Base-by-base conservation (phyloP, 2,329 filamentous ascomycete species). In the Ustulina deusta region DNA sequence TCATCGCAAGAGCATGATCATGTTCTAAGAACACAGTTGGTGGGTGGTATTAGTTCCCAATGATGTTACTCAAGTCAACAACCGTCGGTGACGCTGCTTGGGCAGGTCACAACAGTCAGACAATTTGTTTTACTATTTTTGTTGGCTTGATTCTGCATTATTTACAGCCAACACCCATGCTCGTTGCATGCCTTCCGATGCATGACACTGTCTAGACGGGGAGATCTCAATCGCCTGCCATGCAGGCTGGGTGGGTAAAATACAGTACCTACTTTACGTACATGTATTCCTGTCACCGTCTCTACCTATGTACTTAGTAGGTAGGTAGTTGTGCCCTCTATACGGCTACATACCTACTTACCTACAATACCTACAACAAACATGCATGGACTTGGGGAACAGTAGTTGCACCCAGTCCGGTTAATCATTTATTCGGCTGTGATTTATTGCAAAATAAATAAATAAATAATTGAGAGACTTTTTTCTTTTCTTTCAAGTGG, bases 241-340 rank as follows among this genome's bases (percentile, higher is more conserved):
- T 61, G 63, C 63, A 54, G 46, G 57, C 40, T 22, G 11, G 58
- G 57, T 49, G 49, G 63, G 38, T 60, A 54, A 34, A 54, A 61
- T 56, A 56, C n/a, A n/a, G n/a, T n/a, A n/a, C n/a, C n/a, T n/a
- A n/a, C n/a, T n/a, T n/a, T n/a, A n/a, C 7, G 29, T 32, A 32
- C 29, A 32, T 32, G 29, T 32, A 32, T 32, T 57, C 56, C 25
- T 29, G 32, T 44, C 44, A n/a, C 32, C 52, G 25, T 36, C 27
- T 51, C n/a, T n/a, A n/a, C n/a, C n/a, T n/a, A n/a, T n/a, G n/a
- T n/a, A n/a, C n/a, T n/a, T n/a, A n/a, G n/a, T n/a, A n/a, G n/a
- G n/a, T n/a, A n/a, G n/a, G 9, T 5, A 15, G 20, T 27, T 49
- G 48, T 6, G 32, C 36, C 20, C 49, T 63, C 7, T 11, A 36